Base-by-base conservation (phyloP, 306 rosid species). In the Lathyrus sativus region DNA sequence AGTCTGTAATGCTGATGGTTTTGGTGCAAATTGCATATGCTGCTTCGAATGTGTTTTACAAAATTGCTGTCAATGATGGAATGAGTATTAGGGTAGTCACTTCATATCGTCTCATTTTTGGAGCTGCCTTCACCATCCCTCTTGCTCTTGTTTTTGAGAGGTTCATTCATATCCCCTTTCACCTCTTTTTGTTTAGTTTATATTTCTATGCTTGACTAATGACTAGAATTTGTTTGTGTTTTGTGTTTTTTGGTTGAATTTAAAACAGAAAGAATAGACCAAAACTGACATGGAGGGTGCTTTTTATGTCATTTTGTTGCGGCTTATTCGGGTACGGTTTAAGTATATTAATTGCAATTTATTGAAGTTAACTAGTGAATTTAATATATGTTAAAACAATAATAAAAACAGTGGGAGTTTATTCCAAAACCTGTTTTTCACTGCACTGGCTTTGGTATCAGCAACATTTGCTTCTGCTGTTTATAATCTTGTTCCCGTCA, bases 21-120 rank as follows among this genome's bases (percentile, higher is more conserved):
- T 0, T 67, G 19, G 85, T 79, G 54, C 95, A 90, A 56, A 9
- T 83, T 28, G 72, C 82, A 46, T 88, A 57, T 17, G 71, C 88
- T 2, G 86, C 80, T 2, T 83, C 83, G 13, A 88, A 84, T 37
- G 67, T 91, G 39, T 53, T 88, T 6, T 91, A 84, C 79, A 88
- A 91, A 59, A 70, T 88, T n/a, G 89, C 88, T 7, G 49, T 67
- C 0, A 68, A 78, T 12, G 92, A 86, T 66, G 97, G 92, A 29
- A 91, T 91, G 97, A 85, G 73, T 13, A 28, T 80, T 1, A 85
- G 31, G 70, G 63, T 90, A 0, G 70, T 80, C 3, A 89, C 92
- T 41, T 90, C 95, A 9, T 91, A 86, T 50, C 95, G 95, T 11
- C 84, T 84, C 14, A 6, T 78, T 29, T 86, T 91, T 9, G 89